Percentiles rank a stretch among this genome's conserved stretches.
Evolutionary conservation across 768 basidiomycete genomes (phyloP).

Genomic region (Flagelloscypha sp.): DNA sequence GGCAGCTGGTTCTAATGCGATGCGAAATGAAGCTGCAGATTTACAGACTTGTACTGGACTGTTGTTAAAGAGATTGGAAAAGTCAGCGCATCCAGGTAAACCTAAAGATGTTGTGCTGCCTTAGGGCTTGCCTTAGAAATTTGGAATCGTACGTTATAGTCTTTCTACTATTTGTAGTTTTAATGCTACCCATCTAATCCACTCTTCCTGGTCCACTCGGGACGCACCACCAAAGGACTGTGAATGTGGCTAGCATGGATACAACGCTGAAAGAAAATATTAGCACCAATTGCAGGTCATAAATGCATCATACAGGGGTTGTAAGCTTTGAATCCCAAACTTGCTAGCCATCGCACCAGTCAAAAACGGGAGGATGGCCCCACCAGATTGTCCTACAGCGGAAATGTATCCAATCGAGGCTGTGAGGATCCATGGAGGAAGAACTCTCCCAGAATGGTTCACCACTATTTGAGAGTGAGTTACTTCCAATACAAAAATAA

Average conservation of each 20-base stretch:
- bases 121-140: too few relatives aligned
- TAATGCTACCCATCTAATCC: too few relatives aligned
- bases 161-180: too few relatives aligned
- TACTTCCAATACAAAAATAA: too few relatives aligned
- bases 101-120: too few relatives aligned
- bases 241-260: slow-evolving; percentile 5
- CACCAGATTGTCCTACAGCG: slow-evolving; percentile 62
- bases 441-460: slow-evolving; percentile 57
- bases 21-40: slow-evolving; percentile 57
- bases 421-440: slow-evolving; percentile 62
- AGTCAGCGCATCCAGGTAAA: slow-evolving; percentile 10
- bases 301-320: too few relatives aligned
- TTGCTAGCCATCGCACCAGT: slow-evolving; percentile 60
- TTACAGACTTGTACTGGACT: slow-evolving; percentile 65
- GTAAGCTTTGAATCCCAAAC: slow-evolving; percentile 39
- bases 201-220: too few relatives aligned
- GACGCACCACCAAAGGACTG: slow-evolving; percentile 6
- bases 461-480: too few relatives aligned
- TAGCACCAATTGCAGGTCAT: too few relatives aligned
- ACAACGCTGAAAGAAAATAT: neutral
- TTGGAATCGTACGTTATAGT: too few relatives aligned
- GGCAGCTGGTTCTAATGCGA: slow-evolving; percentile 87
- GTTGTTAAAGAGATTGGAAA: slow-evolving; percentile 50
- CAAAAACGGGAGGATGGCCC: slow-evolving; percentile 64
- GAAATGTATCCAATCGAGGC: slow-evolving; percentile 64